Evolutionary conservation across 148 eudicot species (phyloP), one percentile per base, ranked within the genome.

Genomic region (Heliosperma pusillum): DNA sequence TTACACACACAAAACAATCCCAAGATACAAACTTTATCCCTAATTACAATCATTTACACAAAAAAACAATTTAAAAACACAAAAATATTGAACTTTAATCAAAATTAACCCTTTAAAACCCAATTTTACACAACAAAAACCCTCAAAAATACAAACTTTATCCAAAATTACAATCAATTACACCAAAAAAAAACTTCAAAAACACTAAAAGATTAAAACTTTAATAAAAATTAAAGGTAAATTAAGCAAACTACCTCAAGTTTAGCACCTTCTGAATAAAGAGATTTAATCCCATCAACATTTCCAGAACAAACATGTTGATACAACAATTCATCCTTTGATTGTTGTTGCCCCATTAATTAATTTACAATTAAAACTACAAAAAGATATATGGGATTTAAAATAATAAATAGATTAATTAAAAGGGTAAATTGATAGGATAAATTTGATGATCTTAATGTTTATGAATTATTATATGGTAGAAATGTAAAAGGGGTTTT

Each of bases 311-410:
- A 83, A 2, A 92, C 97, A 57, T 95, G 97, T 77, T 92, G 94
- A 73, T 79, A 87, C 83, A 96, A 74, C 84, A 88, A 82, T 76
- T 92, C 97, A 58, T 89, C 99, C 78, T 87, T 96, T 60, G 99
- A 96, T 83, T 85, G 94, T 60, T 83, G 87, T 74, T 78, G 90
- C 74, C 99, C 99, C 99, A 96, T 95, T 70, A 25, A 20, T 57
- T 24, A 20, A 17, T 40, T 74, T 53, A 10, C 19, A 26, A 30
- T 42, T 10, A 22, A n/a, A 71, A 10, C 42, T 65, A 5, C 17
- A 53, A 64, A 36, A 2, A 5, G n/a, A 22, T 11, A 4, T n/a
- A 30, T 33, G 25, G 21, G 11, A 33, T 59, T 1, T 33, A 3
- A 36, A 36, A 5, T 36, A 36, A 36, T 36, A 50, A 50, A 63